These are phyloP conservation scores for Cercospora zeina DNA, from an alignment of 2,329 filamentous ascomycete genomes.

Conservation along the genomic window DNA sequence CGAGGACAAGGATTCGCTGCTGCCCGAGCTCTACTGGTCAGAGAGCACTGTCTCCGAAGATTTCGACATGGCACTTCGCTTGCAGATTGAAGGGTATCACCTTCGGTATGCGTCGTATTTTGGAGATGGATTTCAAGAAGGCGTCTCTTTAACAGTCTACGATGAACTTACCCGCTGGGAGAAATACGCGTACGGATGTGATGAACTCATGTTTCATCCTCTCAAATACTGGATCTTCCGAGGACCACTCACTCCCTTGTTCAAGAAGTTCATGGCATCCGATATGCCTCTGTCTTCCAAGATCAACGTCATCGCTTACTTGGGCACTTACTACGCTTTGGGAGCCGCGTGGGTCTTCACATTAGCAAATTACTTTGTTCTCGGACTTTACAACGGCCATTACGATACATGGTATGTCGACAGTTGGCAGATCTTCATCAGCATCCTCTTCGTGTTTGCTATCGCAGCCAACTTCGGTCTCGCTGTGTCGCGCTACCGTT, in stretches of 20 bases:
- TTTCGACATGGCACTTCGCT: constrained; percentile 71
- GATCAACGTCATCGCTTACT: constrained; percentile 69
- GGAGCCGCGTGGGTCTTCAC: constrained; percentile 67
- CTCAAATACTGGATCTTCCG: constrained; percentile 61
- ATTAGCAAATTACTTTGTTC: constrained; percentile 67
- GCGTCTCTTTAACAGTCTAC: constrained; percentile 71
- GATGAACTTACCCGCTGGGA: constrained; percentile 72
- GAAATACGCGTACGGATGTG: constrained; percentile 72
- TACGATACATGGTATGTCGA: constrained; percentile 68
- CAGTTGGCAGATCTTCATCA: constrained; percentile 64
- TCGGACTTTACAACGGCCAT: constrained; percentile 69
- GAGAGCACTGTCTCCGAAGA: constrained; percentile 75
- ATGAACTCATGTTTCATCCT: constrained; percentile 70
- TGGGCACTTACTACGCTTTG: constrained; percentile 71
- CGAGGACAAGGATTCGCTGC: constrained; percentile 54
- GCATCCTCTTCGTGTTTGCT: constrained; percentile 66
- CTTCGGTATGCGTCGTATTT: constrained; percentile 70
- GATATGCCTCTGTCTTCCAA: constrained; percentile 67
- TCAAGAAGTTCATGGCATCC: constrained; percentile 60
- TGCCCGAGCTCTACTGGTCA: constrained; percentile 69
- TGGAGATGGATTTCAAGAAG: constrained; percentile 69
- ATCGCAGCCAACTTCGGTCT: constrained; percentile 61
- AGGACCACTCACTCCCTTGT: constrained; percentile 65
- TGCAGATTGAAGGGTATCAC: constrained; percentile 67
- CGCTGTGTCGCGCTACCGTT: constrained; percentile 63